A percentile compares a stretch with the other conserved stretches of the same genome.
Conservation (phyloP, 2,329 filamentous ascomycete genomes). For the Diaporthe longicolla region DNA sequence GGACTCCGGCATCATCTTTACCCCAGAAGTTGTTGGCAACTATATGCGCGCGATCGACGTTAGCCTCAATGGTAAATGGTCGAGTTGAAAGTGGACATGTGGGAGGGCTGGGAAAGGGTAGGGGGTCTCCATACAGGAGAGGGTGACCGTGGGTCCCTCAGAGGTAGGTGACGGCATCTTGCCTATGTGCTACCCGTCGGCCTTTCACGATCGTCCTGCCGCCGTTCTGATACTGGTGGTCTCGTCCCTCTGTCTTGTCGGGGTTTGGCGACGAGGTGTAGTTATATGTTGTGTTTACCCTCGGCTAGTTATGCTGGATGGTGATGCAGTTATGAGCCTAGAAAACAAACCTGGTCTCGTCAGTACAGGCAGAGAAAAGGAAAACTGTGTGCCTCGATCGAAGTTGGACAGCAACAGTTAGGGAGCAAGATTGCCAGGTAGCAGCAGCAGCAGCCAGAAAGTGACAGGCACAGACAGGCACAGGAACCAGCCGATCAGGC, state of each 20-base stretch:
- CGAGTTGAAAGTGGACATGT: conserved; percentile 23
- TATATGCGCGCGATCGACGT: conserved; percentile 52
- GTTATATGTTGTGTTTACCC: not conserved
- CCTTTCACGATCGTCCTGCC: conserved; percentile 14
- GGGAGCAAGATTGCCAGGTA: conserved; percentile 23
- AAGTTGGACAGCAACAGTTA: conserved; percentile 1
- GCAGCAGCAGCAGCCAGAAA: conserved; percentile 20
- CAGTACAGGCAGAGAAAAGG: conserved; percentile 26
- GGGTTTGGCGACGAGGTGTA: not conserved
- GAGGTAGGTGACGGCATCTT: conserved; percentile 41
- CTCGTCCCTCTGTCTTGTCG: conserved; percentile 1
- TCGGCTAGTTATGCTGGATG: conserved; percentile 8
- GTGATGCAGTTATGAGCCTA: conserved; percentile 1
- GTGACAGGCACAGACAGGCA: conserved; percentile 9
- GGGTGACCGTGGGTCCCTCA: conserved; percentile 43
- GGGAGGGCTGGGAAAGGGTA: conserved; percentile 24
- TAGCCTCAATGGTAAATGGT: conserved; percentile 28
- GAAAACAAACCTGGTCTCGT: conserved; percentile 17
- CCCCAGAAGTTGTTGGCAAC: conserved; percentile 99
- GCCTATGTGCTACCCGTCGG: conserved; percentile 24
- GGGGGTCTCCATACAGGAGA: conserved; percentile 41
- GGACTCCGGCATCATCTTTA: conserved; percentile 96
- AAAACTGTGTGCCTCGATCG: conserved; percentile 25
- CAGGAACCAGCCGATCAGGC: not conserved
- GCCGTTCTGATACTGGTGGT: not conserved